Evolutionary conservation across 225 moss, liverwort and hornwort genomes (phyloP).

Genomic region (Polytrichum formosum): DNA sequence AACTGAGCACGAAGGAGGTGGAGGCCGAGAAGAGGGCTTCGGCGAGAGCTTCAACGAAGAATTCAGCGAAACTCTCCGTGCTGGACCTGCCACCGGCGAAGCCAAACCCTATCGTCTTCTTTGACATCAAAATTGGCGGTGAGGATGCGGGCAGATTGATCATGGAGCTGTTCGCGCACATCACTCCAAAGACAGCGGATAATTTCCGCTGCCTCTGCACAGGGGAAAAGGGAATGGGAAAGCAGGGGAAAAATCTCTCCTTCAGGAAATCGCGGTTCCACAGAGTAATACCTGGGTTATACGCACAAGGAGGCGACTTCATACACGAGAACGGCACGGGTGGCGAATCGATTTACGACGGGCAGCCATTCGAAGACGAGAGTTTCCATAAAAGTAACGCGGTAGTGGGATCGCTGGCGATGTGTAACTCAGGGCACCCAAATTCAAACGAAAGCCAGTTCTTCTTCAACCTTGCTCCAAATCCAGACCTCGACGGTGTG

Average conservation of each 20-base stretch:
- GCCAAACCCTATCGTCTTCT: conserved; percentile 41
- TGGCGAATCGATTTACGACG: conserved; percentile 46
- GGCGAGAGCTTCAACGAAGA: background rate
- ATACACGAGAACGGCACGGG: conserved; percentile 31
- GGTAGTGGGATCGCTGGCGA: conserved; percentile 32
- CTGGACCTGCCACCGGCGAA: background rate
- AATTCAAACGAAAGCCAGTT: conserved; percentile 53
- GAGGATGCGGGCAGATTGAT: conserved; percentile 19
- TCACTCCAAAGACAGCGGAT: conserved; percentile 33
- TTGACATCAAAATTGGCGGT: conserved; percentile 40
- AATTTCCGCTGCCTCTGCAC: conserved; percentile 47
- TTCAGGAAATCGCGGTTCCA: conserved; percentile 35
- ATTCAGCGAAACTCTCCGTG: background rate
- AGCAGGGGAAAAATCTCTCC: conserved; percentile 17
- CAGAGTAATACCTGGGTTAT: conserved; percentile 22
- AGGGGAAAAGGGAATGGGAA: conserved; percentile 32
- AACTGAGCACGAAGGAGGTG: background rate
- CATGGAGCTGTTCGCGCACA: conserved; percentile 33
- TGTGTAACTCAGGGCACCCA: conserved; percentile 30
- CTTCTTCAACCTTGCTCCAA: conserved; percentile 49
- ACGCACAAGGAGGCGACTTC: conserved; percentile 41
- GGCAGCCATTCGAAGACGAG: conserved; percentile 44
- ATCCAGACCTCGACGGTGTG: conserved; percentile 37
- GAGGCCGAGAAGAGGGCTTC: background rate
- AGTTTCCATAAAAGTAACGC: conserved; percentile 36